phyloP scores from a whole-genome alignment of 2,329 filamentous ascomycete species.

The Coleophoma crateriformis region DNA sequence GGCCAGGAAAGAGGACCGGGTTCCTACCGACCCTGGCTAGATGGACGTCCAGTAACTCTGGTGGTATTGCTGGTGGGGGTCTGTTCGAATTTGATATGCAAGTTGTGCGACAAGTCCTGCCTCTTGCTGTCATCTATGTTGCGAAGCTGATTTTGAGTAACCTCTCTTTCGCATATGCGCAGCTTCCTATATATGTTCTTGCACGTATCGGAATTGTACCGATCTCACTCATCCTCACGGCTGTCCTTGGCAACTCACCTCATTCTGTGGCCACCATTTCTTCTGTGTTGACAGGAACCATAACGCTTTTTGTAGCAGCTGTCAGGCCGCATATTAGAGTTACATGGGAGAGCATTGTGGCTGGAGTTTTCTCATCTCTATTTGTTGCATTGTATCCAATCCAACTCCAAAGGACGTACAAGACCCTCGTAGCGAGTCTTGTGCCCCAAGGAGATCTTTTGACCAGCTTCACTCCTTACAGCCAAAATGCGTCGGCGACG shows the following conservation, averaged over 20 bases:
- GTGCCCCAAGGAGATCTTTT: conserved; percentile 37
- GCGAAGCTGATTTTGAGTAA: conserved; percentile 46
- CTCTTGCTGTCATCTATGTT: conserved; percentile 42
- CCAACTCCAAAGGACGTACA: conserved; percentile 42
- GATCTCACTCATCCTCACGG: conserved; percentile 40
- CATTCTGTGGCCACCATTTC: conserved; percentile 42
- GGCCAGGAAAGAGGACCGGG: conserved; percentile 21
- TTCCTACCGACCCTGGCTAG: conserved; percentile 18
- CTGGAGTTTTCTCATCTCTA: conserved; percentile 44
- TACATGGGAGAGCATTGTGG: conserved; percentile 44
- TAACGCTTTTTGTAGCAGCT: conserved; percentile 43
- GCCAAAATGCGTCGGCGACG: conserved; percentile 22
- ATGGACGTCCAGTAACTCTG: conserved; percentile 27
- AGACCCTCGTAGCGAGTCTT: conserved; percentile 36
- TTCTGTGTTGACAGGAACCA: conserved; percentile 41
- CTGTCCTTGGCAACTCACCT: conserved; percentile 37
- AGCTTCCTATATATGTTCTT: conserved; percentile 44
- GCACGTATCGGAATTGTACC: conserved; percentile 45
- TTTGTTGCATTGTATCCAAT: conserved; percentile 47
- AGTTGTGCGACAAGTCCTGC: conserved; percentile 40
- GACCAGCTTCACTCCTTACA: conserved; percentile 23
- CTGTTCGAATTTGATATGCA: conserved; percentile 44
- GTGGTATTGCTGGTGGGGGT: conserved; percentile 46
- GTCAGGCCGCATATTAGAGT: conserved; percentile 38
- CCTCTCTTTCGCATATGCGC: conserved; percentile 46